phyloP scores from a whole-genome alignment of 1,284 basidiomycete genomes.

The Waitea zeae region DNA sequence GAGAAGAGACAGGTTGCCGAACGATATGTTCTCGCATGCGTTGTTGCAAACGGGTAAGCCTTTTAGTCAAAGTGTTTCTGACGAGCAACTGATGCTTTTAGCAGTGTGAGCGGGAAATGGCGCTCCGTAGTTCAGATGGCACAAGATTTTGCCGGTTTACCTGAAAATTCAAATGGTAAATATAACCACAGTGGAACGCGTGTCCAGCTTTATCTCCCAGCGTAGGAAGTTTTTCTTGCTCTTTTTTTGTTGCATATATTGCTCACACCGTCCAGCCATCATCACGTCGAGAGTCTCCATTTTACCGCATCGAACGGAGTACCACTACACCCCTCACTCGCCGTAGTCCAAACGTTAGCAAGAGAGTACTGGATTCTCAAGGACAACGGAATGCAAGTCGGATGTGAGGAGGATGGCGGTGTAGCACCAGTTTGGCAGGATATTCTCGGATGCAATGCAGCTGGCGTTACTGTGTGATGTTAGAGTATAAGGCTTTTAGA shows the following conservation, averaged over 20 bases:
- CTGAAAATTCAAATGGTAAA: constrained; percentile 8
- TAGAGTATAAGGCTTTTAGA: too few relatives aligned
- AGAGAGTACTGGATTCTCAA: constrained; percentile 49
- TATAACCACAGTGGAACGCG: constrained; percentile 7
- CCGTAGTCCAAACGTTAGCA: constrained; percentile 44
- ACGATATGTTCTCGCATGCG: constrained; percentile 45
- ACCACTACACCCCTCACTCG: constrained; percentile 40
- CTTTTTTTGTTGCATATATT: too few relatives aligned
- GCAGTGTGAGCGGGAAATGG: constrained; percentile 47
- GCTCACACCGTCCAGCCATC: too few relatives aligned
- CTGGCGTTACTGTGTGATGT: constrained; percentile 6
- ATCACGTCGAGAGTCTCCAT: constrained; percentile 60
- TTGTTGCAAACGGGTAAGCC: constrained; percentile 44
- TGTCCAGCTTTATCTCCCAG: constrained; percentile 43
- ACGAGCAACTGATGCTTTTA: background rate
- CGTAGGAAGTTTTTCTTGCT: too few relatives aligned
- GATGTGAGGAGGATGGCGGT: constrained; percentile 54
- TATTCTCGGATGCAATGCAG: constrained; percentile 29
- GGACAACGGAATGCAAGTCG: constrained; percentile 61
- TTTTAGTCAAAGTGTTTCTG: constrained; percentile 1
- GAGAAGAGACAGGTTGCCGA: constrained; percentile 32
- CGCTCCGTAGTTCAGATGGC: constrained; percentile 47
- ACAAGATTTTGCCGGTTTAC: constrained; percentile 39
- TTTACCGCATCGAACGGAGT: constrained; percentile 21
- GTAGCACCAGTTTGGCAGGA: constrained; percentile 40